These are phyloP conservation scores for Centaurea solstitialis DNA, from an alignment of 129 eudicot genomes.

Conservation along the genomic window DNA sequence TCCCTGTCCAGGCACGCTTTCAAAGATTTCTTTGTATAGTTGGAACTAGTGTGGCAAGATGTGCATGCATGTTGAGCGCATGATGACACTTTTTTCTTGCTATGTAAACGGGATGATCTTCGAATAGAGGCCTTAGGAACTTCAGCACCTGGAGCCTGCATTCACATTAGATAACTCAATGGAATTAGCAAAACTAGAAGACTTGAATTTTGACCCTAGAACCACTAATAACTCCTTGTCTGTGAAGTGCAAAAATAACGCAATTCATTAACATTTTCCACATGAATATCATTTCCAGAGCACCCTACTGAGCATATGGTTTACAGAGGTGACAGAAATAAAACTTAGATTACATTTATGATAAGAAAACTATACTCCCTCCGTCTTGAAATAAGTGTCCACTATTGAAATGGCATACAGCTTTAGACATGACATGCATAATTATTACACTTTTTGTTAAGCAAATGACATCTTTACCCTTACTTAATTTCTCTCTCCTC, in stretches of 20 bases:
- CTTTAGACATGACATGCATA: no score
- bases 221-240: no score
- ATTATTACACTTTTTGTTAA: no score
- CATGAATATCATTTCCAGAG: neutral
- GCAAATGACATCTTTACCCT: no score
- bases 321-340: neutral
- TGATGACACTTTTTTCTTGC: conserved; percentile 21
- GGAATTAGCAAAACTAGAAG: neutral
- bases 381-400: no score
- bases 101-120: conserved; percentile 34
- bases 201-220: neutral
- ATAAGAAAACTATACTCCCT: neutral
- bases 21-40: conserved; percentile 9
- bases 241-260: neutral
- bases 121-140: conserved; percentile 12
- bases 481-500: no score
- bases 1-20: conserved; percentile 5
- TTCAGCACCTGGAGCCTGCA: conserved; percentile 33
- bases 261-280: neutral
- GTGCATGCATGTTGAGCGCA: conserved; percentile 16
- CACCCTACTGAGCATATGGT: neutral
- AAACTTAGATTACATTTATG: neutral
- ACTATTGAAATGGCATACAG: no score
- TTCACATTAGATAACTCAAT: conserved; percentile 6
- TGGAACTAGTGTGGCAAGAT: conserved; percentile 11